Evolutionary conservation across 148 eudicot species (phyloP), one percentile per base, ranked within the genome.

Genomic region (Euryodendron excelsum): DNA sequence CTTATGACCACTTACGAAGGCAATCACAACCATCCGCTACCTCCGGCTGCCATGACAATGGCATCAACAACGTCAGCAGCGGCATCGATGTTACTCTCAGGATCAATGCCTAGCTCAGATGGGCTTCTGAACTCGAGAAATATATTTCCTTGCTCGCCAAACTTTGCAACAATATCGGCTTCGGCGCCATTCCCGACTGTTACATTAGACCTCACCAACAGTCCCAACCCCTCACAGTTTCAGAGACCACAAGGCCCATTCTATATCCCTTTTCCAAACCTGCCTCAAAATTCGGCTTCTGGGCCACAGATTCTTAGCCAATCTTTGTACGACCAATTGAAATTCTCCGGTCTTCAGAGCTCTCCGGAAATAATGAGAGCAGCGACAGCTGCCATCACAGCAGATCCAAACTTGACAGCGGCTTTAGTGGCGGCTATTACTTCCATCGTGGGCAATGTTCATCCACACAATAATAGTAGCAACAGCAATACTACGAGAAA

Each of bases 31-130:
- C 97, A 93, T 60, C 95, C 97, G 9, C 70, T 93, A 2, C 95
- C 97, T 64, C 92, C 93, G 0, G 93, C 97, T 0, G 97, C 97
- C 44, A 81, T 88, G 91, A 87, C 95, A 0, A 93, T 91, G 94
- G 97, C 95, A 3, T 84, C 91, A 2, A 91, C 97, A 74, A 93
- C 97, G 3, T 85, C 93, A 2, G 88, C 97, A 0, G 97, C 94
- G 0, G 97, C 95, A 0, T 84, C 81, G 61, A 91, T 91, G 93
- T 87, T 93, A 9, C 86, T 93, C 11, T 93, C 93, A 18, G 97
- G 97, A 0, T 90, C 97, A 27, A 88, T 89, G 88, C 87, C 90
- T 36, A 88, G 93, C 52, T 79, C 86, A 0, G 92, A 90, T 39
- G 89, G 89, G 3, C 39, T 89, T 0, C 87, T 86, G 88, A 89